Conservation (phyloP, 345 rosid species). For the Viola odorata region DNA sequence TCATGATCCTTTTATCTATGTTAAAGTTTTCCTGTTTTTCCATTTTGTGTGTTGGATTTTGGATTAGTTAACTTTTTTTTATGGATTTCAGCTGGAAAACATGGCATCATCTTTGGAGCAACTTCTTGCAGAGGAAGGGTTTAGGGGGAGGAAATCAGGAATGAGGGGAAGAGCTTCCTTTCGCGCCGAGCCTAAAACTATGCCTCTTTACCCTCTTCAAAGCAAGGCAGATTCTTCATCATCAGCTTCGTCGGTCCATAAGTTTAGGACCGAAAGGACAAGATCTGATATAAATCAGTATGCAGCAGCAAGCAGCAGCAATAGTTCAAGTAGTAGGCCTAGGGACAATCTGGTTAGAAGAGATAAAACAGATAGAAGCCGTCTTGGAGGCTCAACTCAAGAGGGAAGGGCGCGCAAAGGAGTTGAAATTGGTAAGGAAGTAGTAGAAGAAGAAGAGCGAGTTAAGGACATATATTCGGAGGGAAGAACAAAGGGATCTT, state of each 20-base stretch:
- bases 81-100: neutral
- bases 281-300: constrained; percentile 34
- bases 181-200: constrained; percentile 21
- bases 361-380: constrained; percentile 15
- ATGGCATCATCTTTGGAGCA: constrained; percentile 62
- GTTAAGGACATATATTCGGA: constrained; percentile 33
- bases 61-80: too few species aligned
- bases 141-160: constrained; percentile 38
- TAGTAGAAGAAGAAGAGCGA: constrained; percentile 24
- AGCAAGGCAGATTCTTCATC: constrained; percentile 27
- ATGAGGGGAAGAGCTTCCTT: constrained; percentile 32
- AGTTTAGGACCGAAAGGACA: constrained; percentile 32
- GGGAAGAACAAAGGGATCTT: constrained; percentile 18
- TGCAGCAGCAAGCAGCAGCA: constrained; percentile 15
- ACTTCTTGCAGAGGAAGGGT: constrained; percentile 62
- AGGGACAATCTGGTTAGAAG: constrained; percentile 30
- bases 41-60: too few species aligned
- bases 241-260: constrained; percentile 20
- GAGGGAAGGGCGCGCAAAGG: constrained; percentile 26
- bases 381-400: constrained; percentile 11
- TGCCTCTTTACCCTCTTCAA: constrained; percentile 15
- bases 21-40: too few species aligned
- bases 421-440: constrained; percentile 26
- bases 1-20: too few species aligned
- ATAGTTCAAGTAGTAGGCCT: constrained; percentile 16